Base-by-base conservation (phyloP, 2,329 filamentous ascomycete species). In the Trichoderma sp. region DNA sequence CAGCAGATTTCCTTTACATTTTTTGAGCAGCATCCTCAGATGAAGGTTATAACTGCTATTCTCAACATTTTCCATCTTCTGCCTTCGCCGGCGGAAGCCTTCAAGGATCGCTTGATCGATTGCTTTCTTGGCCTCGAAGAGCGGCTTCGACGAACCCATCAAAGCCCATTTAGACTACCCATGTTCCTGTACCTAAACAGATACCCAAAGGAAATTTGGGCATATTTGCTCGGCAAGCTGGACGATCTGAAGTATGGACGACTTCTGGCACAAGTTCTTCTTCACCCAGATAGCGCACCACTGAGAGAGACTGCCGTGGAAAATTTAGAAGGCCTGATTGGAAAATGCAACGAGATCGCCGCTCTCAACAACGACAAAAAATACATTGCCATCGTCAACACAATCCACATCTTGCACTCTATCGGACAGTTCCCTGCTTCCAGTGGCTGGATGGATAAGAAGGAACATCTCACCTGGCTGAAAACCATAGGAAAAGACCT, bases 1-100 rank as follows among this genome's bases (percentile, higher is more conserved):
- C 94, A 98, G 78, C 93, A 94, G 75, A 92, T 96, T 1, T 97
- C 95, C 0, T 99, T 99, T 79, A 94, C 91, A 1, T 90, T 97
- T 73, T 93, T 98, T 70, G 96, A 99, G 78, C 94, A 98, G 77
- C 92, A 96, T 74, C 87, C 88, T 16, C 90, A 93, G 74, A 97
- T 99, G 91, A 97, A 96, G 81, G 92, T 98, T 58, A 93, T 98
- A 47, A 92, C 94, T 3, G 93, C 95, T 0, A 96, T 98, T 66
- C 91, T 99, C 78, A 96, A 97, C 76, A 95, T 99, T 68, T 99
- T 99, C 79, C 94, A 98, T 77, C 86, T 99, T n/a, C 85, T 99
- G 5, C 96, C 96, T 0, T 87, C 93, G 0, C 93, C 93, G 11
- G 96, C 96, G 1, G 92, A 94, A 70, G 89, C 91, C 19, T 99